Evolutionary conservation across 2,329 filamentous ascomycete genomes (phyloP), one percentile per base, ranked within the genome.

Genomic region (Curvularia sp.): DNA sequence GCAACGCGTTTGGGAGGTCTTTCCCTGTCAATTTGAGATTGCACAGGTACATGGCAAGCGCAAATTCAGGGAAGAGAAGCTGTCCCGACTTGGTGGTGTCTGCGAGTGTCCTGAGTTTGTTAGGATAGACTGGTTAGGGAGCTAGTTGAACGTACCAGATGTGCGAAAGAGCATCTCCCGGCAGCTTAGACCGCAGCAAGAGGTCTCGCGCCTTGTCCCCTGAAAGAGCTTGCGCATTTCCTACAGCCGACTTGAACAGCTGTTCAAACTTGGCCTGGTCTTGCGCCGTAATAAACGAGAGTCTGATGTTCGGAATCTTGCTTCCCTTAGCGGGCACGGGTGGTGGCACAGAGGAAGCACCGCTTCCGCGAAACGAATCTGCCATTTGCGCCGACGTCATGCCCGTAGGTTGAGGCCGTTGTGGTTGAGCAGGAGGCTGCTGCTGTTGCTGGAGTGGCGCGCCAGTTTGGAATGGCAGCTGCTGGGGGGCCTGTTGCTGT

Each of bases 201-300:
- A 99, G 81, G 76, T 98, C 94, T 70, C 90, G 89, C 25, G 94
- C 94, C 79, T 96, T 96, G 63, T 98, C 94, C 52, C 87, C 95
- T 47, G 93, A 92, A 82, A 99, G 87, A 53, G 93, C 90, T 70
- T 93, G 89, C 58, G 85, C 86, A 66, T 93, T 89, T 32, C 93
- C 92, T 34, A 94, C 92, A 13, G 95, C 94, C 54, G 93, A 96
- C 80, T 95, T 97, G 83, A 99, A 99, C 41, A 99, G 81, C 56
- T 95, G 95, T 81, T 99, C 95, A 70, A 99, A 99, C 80, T 97
- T 97, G 72, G 92, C 86, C 79, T 99, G 95, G 74, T 99, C 95
- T 71, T 90, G 87, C 25, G 92, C 93, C 2, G 94, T 97, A 73
- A 99, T 97, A 77, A 99, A 99, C 3, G 93, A 97, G 60, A 99